A percentile compares a stretch with the other conserved stretches of the same genome.
Evolutionary conservation across 1,139 yeast species (phyloP).

Genomic region (Saccharomycopsis crataegensis): DNA sequence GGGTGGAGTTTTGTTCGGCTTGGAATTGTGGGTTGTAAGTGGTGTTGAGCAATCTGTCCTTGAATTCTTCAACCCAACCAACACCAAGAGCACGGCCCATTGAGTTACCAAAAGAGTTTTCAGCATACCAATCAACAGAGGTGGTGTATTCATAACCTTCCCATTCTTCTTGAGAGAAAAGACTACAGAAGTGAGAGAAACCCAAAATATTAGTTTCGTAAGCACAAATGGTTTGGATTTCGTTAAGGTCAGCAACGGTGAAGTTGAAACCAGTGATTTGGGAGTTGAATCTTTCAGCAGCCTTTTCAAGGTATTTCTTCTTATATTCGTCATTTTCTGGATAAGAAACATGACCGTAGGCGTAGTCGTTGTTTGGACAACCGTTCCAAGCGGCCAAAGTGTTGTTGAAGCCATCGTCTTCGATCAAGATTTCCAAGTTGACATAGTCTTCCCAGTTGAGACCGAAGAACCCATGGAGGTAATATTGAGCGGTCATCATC

Average conservation of each 20-base stretch:
- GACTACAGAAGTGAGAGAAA: conserved; percentile 27
- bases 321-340: conserved; percentile 28
- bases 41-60: conserved; percentile 18
- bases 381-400: conserved; percentile 35
- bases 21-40: conserved; percentile 15
- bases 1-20: conserved; percentile 20
- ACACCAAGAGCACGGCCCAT: conserved; percentile 20
- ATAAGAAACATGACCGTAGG: conserved; percentile 18
- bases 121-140: conserved; percentile 25
- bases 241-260: conserved; percentile 24
- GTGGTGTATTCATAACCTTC: conserved; percentile 26
- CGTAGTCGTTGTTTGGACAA: conserved; percentile 31
- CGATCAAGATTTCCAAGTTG: conserved; percentile 23
- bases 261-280: conserved; percentile 28
- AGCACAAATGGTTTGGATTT: conserved; percentile 29
- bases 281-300: conserved; percentile 26
- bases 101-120: conserved; percentile 21
- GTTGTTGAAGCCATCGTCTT: conserved; percentile 31
- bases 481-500: conserved; percentile 33
- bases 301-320: conserved; percentile 25
- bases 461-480: conserved; percentile 37
- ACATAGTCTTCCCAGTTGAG: conserved; percentile 21
- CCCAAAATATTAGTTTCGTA: conserved; percentile 29
- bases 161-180: conserved; percentile 30
- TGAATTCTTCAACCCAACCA: conserved; percentile 21